phyloP scores from a whole-genome alignment of 164 flowering plant genomes.

The Sedum album region DNA sequence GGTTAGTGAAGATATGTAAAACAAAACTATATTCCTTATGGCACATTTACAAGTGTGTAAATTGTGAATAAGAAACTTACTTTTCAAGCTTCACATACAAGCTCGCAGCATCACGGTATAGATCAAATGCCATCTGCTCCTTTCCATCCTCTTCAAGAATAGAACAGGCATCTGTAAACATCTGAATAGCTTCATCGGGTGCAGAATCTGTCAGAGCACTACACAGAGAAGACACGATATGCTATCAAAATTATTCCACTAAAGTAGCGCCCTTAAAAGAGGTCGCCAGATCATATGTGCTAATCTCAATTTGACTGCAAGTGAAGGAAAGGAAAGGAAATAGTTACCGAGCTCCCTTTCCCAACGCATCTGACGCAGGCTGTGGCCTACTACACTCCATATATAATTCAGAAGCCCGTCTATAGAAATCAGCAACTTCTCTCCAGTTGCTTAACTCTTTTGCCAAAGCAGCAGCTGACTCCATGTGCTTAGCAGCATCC shows the following conservation, averaged over 20 bases:
- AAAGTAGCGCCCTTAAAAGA: neutral
- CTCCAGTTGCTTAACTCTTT: conserved; percentile 69
- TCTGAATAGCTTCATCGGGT: conserved; percentile 73
- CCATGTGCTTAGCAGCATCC: conserved; percentile 99
- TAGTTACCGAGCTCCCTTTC: conserved; percentile 85
- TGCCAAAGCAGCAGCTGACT: conserved; percentile 75
- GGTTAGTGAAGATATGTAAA: neutral
- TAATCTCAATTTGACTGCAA: neutral
- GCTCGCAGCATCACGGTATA: conserved; percentile 74
- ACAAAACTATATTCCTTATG: neutral
- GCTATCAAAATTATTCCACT: neutral
- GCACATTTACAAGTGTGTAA: neutral
- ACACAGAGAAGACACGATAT: conserved; percentile 7
- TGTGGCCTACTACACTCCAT: conserved; percentile 78
- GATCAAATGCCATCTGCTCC: conserved; percentile 96
- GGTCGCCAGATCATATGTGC: too few species aligned
- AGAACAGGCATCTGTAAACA: conserved; percentile 72
- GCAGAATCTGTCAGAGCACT: conserved; percentile 75
- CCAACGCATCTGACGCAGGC: conserved; percentile 96
- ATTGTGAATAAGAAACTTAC: conserved; percentile 23
- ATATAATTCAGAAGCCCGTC: conserved; percentile 75
- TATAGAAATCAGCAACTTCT: conserved; percentile 79
- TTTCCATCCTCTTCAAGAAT: conserved; percentile 91
- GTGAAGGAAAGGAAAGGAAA: neutral
- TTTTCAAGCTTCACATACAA: conserved; percentile 82